Evolutionary conservation across 2,329 filamentous ascomycete genomes (phyloP).

Genomic region (Pyrenochaeta sp.): DNA sequence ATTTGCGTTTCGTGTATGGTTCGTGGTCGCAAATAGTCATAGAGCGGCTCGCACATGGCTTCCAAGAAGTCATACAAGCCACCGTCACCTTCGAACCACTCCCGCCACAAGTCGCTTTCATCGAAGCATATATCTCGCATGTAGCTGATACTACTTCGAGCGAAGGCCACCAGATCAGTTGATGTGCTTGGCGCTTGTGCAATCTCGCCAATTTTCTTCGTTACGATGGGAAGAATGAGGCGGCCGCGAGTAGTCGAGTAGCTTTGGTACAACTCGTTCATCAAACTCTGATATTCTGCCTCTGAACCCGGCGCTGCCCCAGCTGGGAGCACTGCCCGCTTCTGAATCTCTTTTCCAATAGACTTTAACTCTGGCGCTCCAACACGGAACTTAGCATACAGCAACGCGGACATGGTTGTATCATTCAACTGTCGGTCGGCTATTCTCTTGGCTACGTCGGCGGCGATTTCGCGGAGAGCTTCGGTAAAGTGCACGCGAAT

Average conservation of each 20-base stretch:
- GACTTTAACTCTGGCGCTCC: slow-evolving; percentile 71
- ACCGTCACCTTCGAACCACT: slow-evolving; percentile 71
- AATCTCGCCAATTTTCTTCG: slow-evolving; percentile 67
- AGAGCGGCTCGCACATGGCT: slow-evolving; percentile 72
- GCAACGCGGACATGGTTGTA: slow-evolving; percentile 73
- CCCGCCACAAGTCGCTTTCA: slow-evolving; percentile 72
- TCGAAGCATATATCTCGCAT: slow-evolving; percentile 72
- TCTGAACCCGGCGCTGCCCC: slow-evolving; percentile 67
- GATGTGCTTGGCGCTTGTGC: slow-evolving; percentile 67
- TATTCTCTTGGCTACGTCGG: slow-evolving; percentile 69
- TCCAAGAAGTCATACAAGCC: slow-evolving; percentile 73
- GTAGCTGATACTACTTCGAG: slow-evolving; percentile 70
- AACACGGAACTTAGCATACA: slow-evolving; percentile 76
- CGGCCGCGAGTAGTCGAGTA: slow-evolving; percentile 67
- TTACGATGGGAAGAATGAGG: slow-evolving; percentile 68
- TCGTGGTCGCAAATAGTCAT: slow-evolving; percentile 70
- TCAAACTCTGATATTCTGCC: slow-evolving; percentile 71
- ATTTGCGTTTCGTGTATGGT: slow-evolving; percentile 74
- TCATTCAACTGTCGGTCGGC: slow-evolving; percentile 74
- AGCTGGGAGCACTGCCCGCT: slow-evolving; percentile 67
- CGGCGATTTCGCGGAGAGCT: slow-evolving; percentile 68
- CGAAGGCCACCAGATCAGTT: slow-evolving; percentile 71
- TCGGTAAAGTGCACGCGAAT: slow-evolving; percentile 73
- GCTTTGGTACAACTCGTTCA: slow-evolving; percentile 71
- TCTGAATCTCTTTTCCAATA: slow-evolving; percentile 73